Base-by-base conservation (phyloP, 441 rosid species). In the Breynia disticha region DNA sequence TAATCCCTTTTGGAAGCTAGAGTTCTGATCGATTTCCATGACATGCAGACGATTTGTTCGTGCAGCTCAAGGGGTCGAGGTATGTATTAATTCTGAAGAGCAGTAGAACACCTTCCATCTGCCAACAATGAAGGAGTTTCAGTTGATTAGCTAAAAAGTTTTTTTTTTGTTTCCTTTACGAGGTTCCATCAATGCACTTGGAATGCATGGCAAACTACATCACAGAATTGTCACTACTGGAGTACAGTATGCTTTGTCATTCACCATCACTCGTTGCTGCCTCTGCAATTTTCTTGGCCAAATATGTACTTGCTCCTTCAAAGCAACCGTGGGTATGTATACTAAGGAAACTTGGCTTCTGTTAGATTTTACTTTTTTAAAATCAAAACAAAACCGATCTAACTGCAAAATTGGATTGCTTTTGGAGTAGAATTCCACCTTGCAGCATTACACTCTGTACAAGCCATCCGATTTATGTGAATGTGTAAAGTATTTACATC, bases 1-100 rank as follows among this genome's bases (percentile, higher is more conserved):
- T 55, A 41, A 0, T 50, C 38, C 7, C 49, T 60, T 32, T 46
- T 56, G 19, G 51, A n/a, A 19, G 37, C 16, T 39, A 13, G 18
- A 24, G 43, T 22, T 58, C 51, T 55, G 45, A 61, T 52, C 46
- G 56, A 61, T 44, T 59, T 37, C 12, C 15, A 50, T 72, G 59
- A 45, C 32, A 46, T 73, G 63, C 58, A 90, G 97, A 72, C 83
- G 87, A 54, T 91, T 91, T 65, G 75, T 91, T 64, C 84, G 87
- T 20, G 91, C 89, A 70, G 91, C 95, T 61, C 91, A 91, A 72
- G 91, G 82, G 15, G 55, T 72, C 50, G 95, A 91, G 96, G 98
- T 86, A 89, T 60, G 16, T 13, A 21, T 46, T 17, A 17, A 47
- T 5, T 47, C 0, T 47, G 13, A 16, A 11, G 50, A 16, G 11